Conservation (phyloP, 257 asterid genomes). For the Primulina eburnea region DNA sequence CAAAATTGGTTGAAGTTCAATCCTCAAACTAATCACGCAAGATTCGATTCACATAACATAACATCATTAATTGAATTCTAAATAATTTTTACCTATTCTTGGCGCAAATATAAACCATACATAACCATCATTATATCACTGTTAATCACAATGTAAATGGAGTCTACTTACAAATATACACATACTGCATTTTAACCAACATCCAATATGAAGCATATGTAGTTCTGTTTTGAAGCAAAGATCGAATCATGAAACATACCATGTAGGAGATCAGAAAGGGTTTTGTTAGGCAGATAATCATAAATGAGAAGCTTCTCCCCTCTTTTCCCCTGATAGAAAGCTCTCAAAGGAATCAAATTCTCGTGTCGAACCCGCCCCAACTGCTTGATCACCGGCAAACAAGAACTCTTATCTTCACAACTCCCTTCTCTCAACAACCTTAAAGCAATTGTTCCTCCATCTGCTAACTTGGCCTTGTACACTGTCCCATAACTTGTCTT, state of each 20-base stretch:
- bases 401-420: conserved; percentile 64
- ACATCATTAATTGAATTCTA: not conserved
- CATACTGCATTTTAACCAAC: not conserved
- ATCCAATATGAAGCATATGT: not conserved
- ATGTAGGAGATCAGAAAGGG: conserved; percentile 80
- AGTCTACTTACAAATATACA: not conserved
- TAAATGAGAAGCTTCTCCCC: conserved; percentile 96
- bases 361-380: conserved; percentile 85
- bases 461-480: conserved; percentile 87
- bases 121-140: not conserved
- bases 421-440: conserved; percentile 91
- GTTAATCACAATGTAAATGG: not conserved
- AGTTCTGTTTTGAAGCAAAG: not conserved
- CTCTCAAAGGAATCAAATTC: conserved; percentile 87
- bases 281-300: conserved; percentile 72
- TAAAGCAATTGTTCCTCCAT: conserved; percentile 91
- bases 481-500: conserved; percentile 90
- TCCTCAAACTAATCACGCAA: conserved; percentile 3
- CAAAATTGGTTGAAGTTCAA: not conserved
- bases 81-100: conserved; percentile 13
- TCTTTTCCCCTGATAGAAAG: conserved; percentile 94
- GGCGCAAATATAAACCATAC: not conserved
- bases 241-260: conserved; percentile 41
- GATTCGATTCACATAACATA: not conserved
- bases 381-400: conserved; percentile 69